Conservation (phyloP, 2,329 filamentous ascomycete species). For the Hypoxylon sp. region DNA sequence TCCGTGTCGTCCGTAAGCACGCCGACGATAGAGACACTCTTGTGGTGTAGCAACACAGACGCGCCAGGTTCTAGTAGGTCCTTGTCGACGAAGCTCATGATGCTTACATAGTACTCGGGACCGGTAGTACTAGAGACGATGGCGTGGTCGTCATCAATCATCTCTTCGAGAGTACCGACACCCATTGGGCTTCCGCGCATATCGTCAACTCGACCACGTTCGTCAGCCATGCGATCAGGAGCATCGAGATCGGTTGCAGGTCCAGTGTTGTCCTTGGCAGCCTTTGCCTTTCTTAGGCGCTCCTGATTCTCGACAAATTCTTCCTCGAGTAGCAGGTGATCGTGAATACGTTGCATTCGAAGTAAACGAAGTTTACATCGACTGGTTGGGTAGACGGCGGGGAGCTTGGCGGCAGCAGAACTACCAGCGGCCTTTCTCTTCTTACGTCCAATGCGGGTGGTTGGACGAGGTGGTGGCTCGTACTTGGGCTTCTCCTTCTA, state of each 20-base stretch:
- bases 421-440: constrained; percentile 97
- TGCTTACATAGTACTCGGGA: constrained; percentile 98
- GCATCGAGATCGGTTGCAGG: constrained; percentile 80
- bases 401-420: constrained; percentile 95
- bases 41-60: constrained; percentile 95
- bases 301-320: constrained; percentile 99
- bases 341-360: constrained; percentile 98
- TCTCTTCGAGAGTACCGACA: constrained; percentile 95
- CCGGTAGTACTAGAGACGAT: constrained; percentile 98
- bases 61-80: constrained; percentile 96
- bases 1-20: constrained; percentile 97
- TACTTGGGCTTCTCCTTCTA: constrained; percentile 99
- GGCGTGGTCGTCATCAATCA: constrained; percentile 99
- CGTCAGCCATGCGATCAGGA: constrained; percentile 90
- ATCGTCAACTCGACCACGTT: constrained; percentile 94
- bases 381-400: constrained; percentile 92
- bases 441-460: constrained; percentile 96
- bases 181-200: constrained; percentile 99
- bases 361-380: constrained; percentile 97
- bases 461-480: constrained; percentile 96
- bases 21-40: constrained; percentile 97
- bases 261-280: constrained; percentile 77
- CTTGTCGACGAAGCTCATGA: constrained; percentile 99
- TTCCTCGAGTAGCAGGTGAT: constrained; percentile 95
- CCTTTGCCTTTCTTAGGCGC: constrained; percentile 91